Conservation (phyloP, 2,329 filamentous ascomycete genomes). For the Verticillium tricorpus region DNA sequence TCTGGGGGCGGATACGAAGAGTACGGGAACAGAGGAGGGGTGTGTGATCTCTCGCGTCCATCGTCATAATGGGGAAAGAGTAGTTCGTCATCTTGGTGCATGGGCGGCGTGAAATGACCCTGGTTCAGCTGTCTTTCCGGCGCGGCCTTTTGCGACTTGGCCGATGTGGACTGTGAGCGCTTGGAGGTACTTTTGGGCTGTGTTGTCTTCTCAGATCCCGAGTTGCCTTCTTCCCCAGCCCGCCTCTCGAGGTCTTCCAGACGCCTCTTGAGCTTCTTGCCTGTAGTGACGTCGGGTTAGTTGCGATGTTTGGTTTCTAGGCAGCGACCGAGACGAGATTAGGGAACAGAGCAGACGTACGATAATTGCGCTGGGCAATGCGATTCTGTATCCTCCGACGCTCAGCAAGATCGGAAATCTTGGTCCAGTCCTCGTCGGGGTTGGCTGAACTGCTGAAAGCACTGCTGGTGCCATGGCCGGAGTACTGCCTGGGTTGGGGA, state of each 20-base stretch:
- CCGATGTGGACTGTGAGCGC: conserved; percentile 21
- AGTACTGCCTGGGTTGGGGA: conserved; percentile 59
- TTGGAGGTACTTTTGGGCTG: conserved; percentile 41
- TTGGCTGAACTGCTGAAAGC: conserved; percentile 93
- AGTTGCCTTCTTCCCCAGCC: conserved; percentile 53
- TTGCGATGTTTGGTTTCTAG: not conserved
- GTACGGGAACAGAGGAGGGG: conserved; percentile 66
- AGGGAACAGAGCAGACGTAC: conserved; percentile 41
- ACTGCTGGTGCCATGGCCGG: conserved; percentile 77
- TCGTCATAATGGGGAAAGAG: conserved; percentile 59
- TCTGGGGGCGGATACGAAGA: conserved; percentile 64
- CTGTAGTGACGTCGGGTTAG: conserved; percentile 32
- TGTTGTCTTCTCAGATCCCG: conserved; percentile 32
- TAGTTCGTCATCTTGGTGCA: conserved; percentile 58
- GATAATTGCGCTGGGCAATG: conserved; percentile 96
- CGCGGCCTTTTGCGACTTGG: conserved; percentile 22
- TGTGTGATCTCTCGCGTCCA: conserved; percentile 65
- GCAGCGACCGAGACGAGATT: not conserved
- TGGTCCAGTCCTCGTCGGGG: conserved; percentile 97
- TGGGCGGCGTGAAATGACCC: conserved; percentile 57
- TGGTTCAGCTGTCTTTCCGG: conserved; percentile 36
- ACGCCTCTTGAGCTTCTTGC: conserved; percentile 90
- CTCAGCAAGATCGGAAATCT: conserved; percentile 96
- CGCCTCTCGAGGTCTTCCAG: conserved; percentile 80
- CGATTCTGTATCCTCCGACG: conserved; percentile 93